Evolutionary conservation across 2,329 filamentous ascomycete species (phyloP).

Genomic region (Apiospora rasikravindrae): DNA sequence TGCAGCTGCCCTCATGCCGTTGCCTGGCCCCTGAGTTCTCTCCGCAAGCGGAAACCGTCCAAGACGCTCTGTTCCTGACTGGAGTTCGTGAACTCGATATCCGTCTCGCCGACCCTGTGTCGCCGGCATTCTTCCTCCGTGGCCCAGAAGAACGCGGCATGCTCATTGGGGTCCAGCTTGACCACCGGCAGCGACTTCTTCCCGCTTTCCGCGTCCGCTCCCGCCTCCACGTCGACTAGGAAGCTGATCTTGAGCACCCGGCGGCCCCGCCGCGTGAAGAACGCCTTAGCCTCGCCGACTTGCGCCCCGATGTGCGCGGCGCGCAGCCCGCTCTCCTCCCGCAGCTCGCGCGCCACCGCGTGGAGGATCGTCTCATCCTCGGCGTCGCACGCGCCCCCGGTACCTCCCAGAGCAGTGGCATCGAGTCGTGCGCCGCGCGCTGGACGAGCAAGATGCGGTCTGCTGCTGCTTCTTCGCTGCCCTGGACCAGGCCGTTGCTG

Average conservation of each 20-base stretch:
- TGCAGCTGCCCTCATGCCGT: background rate
- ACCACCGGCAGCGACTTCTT: conserved; percentile 25
- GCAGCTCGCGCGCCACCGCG: conserved; percentile 45
- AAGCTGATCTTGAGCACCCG: conserved; percentile 38
- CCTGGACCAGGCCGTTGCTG: background rate
- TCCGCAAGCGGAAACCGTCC: conserved; percentile 32
- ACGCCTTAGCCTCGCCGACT: conserved; percentile 25
- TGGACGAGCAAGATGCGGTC: conserved; percentile 45
- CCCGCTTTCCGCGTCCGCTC: conserved; percentile 22
- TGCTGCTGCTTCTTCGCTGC: background rate
- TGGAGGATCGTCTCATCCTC: conserved; percentile 45
- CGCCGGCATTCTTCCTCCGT: conserved; percentile 38
- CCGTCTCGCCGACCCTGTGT: conserved; percentile 31
- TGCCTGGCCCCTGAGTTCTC: conserved; percentile 5
- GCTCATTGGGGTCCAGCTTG: conserved; percentile 40
- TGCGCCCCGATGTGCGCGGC: conserved; percentile 31
- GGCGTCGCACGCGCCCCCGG: conserved; percentile 45
- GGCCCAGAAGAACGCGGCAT: conserved; percentile 39
- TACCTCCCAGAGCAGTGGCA: conserved; percentile 47
- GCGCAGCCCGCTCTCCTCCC: conserved; percentile 46
- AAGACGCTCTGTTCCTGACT: conserved; percentile 31
- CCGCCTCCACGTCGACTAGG: conserved; percentile 32
- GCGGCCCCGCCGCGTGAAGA: conserved; percentile 26
- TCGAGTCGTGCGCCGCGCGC: conserved; percentile 42
- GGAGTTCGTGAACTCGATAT: conserved; percentile 33